These are phyloP conservation scores for Globisporangium middletonii DNA, from an alignment of 352 stramenopile genomes.

Conservation along the genomic window DNA sequence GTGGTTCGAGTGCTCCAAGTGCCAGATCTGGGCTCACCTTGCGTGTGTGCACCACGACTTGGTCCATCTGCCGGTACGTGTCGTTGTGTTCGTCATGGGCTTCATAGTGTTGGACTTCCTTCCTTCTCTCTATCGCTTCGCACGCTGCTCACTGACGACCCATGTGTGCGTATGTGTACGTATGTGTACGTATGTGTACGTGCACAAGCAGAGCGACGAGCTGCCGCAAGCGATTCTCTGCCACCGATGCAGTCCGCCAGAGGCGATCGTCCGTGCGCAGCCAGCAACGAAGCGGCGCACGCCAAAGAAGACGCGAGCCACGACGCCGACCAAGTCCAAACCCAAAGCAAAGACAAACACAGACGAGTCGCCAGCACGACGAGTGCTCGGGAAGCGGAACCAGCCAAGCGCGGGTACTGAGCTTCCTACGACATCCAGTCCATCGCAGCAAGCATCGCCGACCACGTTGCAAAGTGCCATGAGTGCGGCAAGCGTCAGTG, in stretches of 20 bases:
- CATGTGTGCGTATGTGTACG: background rate
- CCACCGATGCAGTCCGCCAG: background rate
- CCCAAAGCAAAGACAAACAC: background rate
- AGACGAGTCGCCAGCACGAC: background rate
- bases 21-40: conserved; percentile 73
- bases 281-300: background rate
- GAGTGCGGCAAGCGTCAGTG: background rate
- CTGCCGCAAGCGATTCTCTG: conserved; percentile 10
- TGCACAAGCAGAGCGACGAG: conserved; percentile 4
- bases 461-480: background rate
- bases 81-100: too few species aligned
- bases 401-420: conserved; percentile 1
- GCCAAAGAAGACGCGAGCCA: background rate
- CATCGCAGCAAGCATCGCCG: background rate
- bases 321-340: background rate
- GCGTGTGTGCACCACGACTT: conserved; percentile 55
- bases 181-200: too few species aligned
- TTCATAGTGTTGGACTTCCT: background rate
- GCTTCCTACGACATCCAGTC: conserved; percentile 13
- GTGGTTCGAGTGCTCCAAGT: conserved; percentile 81
- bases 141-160: background rate
- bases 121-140: background rate
- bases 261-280: background rate
- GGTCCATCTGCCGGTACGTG: conserved; percentile 18
- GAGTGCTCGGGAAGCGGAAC: conserved; percentile 4